Conservation (phyloP, 371 early-diverging fungal genomes). For the Mucor piriformis region DNA sequence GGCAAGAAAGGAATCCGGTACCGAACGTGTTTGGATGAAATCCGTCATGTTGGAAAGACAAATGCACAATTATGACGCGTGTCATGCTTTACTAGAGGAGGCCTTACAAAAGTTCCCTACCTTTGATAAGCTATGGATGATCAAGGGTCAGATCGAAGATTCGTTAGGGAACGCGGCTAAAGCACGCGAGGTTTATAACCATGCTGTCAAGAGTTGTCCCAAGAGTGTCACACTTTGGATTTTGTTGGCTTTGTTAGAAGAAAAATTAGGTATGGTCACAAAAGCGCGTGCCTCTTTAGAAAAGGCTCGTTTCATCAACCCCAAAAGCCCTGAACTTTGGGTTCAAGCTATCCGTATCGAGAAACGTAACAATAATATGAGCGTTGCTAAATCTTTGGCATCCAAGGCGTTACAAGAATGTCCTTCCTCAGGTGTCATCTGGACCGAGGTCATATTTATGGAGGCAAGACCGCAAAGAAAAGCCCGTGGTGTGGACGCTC, state of each 20-base stretch:
- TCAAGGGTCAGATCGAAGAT: constrained; percentile 82
- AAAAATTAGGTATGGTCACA: constrained; percentile 68
- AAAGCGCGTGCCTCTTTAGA: constrained; percentile 89
- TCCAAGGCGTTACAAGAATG: constrained; percentile 93
- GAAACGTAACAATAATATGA: constrained; percentile 66
- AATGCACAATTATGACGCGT: constrained; percentile 65
- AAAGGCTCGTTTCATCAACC: constrained; percentile 83
- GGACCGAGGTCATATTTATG: constrained; percentile 88
- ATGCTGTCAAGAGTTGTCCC: constrained; percentile 81
- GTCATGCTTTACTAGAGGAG: constrained; percentile 70
- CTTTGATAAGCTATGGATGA: constrained; percentile 93
- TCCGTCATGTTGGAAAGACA: constrained; percentile 87
- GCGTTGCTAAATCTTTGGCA: constrained; percentile 79
- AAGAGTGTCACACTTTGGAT: constrained; percentile 85
- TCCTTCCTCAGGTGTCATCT: constrained; percentile 83
- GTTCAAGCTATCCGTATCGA: constrained; percentile 88
- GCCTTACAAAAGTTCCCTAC: constrained; percentile 74
- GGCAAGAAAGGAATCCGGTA: constrained; percentile 76
- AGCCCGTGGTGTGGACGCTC: constrained; percentile 86
- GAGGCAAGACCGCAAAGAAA: constrained; percentile 91
- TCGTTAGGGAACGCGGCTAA: constrained; percentile 50
- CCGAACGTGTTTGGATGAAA: constrained; percentile 94
- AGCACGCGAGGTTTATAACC: constrained; percentile 80
- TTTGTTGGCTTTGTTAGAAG: constrained; percentile 78
- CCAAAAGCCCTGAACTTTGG: constrained; percentile 85